phyloP scores from a whole-genome alignment of 2,329 filamentous ascomycete genomes.

The Clonostachys rosea region DNA sequence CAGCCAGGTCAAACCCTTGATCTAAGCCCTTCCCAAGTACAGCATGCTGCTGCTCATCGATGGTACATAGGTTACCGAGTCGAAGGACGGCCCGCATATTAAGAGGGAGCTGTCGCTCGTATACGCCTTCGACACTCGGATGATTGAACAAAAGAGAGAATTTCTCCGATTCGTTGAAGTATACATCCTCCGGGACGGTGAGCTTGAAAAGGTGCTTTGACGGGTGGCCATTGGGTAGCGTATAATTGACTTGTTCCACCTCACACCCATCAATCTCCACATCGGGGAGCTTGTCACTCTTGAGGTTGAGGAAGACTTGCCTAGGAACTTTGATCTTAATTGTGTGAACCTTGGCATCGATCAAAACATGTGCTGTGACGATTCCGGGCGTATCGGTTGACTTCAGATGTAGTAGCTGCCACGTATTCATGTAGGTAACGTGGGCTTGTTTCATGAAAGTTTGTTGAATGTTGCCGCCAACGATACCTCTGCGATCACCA shows the following conservation, averaged over 20 bases:
- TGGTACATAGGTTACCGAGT: conserved; percentile 86
- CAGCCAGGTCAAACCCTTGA: conserved; percentile 82
- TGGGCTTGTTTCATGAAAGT: conserved; percentile 91
- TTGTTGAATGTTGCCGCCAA: conserved; percentile 53
- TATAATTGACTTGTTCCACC: conserved; percentile 91
- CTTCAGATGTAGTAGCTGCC: conserved; percentile 88
- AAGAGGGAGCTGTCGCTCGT: conserved; percentile 88
- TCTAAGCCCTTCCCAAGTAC: conserved; percentile 91
- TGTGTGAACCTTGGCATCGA: conserved; percentile 85
- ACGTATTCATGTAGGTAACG: conserved; percentile 82
- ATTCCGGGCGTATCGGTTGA: conserved; percentile 81
- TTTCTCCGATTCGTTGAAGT: conserved; percentile 79
- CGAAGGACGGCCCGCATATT: conserved; percentile 84
- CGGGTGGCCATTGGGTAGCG: conserved; percentile 88
- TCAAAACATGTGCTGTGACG: conserved; percentile 84
- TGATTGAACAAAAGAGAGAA: conserved; percentile 84
- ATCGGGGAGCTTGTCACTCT: conserved; percentile 80
- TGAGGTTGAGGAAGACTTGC: conserved; percentile 87
- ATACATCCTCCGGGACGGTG: conserved; percentile 82
- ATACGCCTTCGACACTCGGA: conserved; percentile 92
- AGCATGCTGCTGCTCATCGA: conserved; percentile 85
- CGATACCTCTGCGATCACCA: conserved; percentile 65
- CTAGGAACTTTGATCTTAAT: conserved; percentile 87
- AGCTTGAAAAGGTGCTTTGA: conserved; percentile 94
- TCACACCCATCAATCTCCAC: conserved; percentile 81